Conservation (phyloP, 2,329 filamentous ascomycete species). For the Anthostomella pinea region DNA sequence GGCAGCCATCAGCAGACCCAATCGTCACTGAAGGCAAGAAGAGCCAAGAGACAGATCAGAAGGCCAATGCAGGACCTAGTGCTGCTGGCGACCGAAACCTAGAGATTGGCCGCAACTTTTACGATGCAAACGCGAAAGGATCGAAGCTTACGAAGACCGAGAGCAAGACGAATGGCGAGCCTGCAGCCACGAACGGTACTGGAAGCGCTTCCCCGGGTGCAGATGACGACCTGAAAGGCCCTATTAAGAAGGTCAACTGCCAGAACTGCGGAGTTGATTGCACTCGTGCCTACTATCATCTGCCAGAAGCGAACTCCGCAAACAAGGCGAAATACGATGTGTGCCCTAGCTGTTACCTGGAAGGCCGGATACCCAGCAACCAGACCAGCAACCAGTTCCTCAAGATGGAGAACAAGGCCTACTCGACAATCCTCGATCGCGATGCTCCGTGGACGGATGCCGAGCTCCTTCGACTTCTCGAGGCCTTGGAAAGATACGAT, state of each 20-base stretch:
- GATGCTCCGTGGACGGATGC: constrained; percentile 90
- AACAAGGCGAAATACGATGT: constrained; percentile 77
- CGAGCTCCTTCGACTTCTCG: constrained; percentile 83
- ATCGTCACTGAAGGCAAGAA: constrained; percentile 60
- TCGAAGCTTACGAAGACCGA: constrained; percentile 67
- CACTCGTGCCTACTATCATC: constrained; percentile 61
- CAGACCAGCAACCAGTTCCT: constrained; percentile 79
- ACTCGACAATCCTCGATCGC: constrained; percentile 73
- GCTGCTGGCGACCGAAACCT: constrained; percentile 82
- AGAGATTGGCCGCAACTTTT: constrained; percentile 93
- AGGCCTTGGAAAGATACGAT: constrained; percentile 88
- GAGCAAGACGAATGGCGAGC: constrained; percentile 74
- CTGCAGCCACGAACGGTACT: constrained; percentile 62
- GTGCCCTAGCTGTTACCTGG: constrained; percentile 86
- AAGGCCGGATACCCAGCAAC: constrained; percentile 77
- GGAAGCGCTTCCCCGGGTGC: constrained; percentile 38
- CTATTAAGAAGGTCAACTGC: constrained; percentile 74
- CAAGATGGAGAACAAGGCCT: constrained; percentile 84
- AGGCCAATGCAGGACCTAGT: constrained; percentile 62
- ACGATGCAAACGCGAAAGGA: constrained; percentile 83
- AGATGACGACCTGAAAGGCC: constrained; percentile 62
- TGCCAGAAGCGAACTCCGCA: constrained; percentile 52
- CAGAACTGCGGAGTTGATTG: constrained; percentile 92
- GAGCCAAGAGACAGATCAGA: constrained; percentile 67
- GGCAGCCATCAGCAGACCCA: constrained; percentile 84